These are phyloP conservation scores for Sporothrix pseudoabietina DNA, from an alignment of 2,329 filamentous ascomycete genomes.

Conservation along the genomic window DNA sequence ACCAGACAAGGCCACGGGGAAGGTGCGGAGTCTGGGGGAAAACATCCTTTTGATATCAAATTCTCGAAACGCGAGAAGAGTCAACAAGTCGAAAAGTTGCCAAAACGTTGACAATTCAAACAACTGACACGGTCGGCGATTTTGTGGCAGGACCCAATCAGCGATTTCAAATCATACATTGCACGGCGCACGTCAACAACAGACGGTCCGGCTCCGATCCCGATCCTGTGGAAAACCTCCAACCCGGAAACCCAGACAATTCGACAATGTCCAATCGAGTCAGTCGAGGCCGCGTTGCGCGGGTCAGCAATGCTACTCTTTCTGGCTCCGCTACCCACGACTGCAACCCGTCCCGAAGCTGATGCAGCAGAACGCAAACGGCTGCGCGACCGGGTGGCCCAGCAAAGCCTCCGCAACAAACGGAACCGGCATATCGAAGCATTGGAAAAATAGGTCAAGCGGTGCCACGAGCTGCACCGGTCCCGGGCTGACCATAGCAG, in stretches of 20 bases:
- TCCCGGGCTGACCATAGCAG: neutral
- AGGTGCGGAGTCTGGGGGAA: neutral
- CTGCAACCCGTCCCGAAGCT: neutral
- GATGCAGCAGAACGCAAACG: slow-evolving; percentile 26
- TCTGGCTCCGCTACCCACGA: neutral
- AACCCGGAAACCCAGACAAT: neutral
- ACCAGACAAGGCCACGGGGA: neutral
- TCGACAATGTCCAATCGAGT: slow-evolving; percentile 4
- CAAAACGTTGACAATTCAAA: neutral
- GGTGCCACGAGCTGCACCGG: slow-evolving; percentile 23
- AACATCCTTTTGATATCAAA: neutral
- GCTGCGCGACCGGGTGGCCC: slow-evolving; percentile 27
- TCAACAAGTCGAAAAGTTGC: neutral
- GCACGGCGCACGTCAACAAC: neutral
- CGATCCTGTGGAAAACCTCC: neutral
- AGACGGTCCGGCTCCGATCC: neutral
- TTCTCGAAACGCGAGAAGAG: neutral
- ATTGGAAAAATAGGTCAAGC: slow-evolving; percentile 25
- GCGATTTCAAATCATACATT: neutral
- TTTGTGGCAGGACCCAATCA: neutral
- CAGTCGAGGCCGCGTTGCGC: neutral
- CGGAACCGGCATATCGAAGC: slow-evolving; percentile 25
- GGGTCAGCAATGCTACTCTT: neutral
- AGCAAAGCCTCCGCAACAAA: slow-evolving; percentile 29
- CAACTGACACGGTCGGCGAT: neutral